phyloP scores from a whole-genome alignment of 164 flowering plant species.

The Aristolochia californica region DNA sequence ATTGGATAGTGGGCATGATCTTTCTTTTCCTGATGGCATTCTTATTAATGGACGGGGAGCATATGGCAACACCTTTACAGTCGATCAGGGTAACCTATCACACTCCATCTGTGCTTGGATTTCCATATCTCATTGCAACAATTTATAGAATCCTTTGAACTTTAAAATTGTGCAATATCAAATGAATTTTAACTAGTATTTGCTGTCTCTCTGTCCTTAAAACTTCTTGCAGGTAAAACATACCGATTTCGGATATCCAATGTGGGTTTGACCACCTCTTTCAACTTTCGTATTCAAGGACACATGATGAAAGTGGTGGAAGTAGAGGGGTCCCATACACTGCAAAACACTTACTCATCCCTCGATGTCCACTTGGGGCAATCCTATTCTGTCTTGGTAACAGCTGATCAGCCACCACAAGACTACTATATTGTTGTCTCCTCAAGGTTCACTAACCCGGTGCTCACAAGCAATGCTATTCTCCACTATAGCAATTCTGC shows the following conservation, averaged over 20 bases:
- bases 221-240: constrained; percentile 48
- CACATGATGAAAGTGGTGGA: constrained; percentile 78
- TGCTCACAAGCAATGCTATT: constrained; percentile 70
- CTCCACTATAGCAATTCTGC: constrained; percentile 77
- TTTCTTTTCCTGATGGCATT: constrained; percentile 87
- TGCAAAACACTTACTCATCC: constrained; percentile 64
- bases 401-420: constrained; percentile 63
- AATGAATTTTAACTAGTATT: not conserved
- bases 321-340: constrained; percentile 93
- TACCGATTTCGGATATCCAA: constrained; percentile 91
- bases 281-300: constrained; percentile 92
- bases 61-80: constrained; percentile 74
- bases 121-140: not conserved
- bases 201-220: not conserved
- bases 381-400: constrained; percentile 79
- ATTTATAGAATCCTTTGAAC: not conserved
- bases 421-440: constrained; percentile 85
- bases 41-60: constrained; percentile 91
- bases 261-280: constrained; percentile 73
- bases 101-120: not conserved
- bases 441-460: constrained; percentile 63
- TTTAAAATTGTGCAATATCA: not conserved
- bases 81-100: constrained; percentile 57
- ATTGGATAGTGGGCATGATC: constrained; percentile 54
- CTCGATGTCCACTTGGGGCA: constrained; percentile 93